Conservation (phyloP, 306 rosid species). For the Betula pendula region DNA sequence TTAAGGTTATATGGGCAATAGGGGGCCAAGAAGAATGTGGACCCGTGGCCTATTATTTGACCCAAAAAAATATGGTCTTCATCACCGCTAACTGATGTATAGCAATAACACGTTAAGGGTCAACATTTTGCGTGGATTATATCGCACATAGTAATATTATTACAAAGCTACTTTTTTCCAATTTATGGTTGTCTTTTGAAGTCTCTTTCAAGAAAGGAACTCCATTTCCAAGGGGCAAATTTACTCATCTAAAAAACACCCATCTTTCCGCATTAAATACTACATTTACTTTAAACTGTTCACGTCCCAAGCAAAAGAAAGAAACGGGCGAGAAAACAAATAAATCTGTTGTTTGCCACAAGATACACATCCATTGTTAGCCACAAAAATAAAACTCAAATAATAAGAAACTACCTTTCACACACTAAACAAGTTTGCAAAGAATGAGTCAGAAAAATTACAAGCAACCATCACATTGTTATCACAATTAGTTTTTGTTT, state of each 20-base stretch:
- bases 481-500: conserved; percentile 42
- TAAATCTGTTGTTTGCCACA: conserved; percentile 22
- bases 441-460: conserved; percentile 50
- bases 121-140: too few relatives aligned
- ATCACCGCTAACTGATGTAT: too few relatives aligned
- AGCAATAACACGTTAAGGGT: too few relatives aligned
- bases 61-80: too few relatives aligned
- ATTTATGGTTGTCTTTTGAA: neutral
- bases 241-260: neutral
- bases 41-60: too few relatives aligned
- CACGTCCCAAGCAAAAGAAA: neutral
- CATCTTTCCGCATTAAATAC: conserved; percentile 8
- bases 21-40: too few relatives aligned
- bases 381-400: conserved; percentile 27
- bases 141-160: too few relatives aligned
- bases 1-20: too few relatives aligned
- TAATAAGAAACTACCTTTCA: conserved; percentile 48
- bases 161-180: neutral
- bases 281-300: neutral
- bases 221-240: neutral
- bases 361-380: conserved; percentile 28
- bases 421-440: conserved; percentile 46
- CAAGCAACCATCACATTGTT: conserved; percentile 48
- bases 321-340: neutral
- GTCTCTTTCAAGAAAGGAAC: neutral